A percentile compares a stretch with the other conserved stretches of the same genome.
phyloP scores from a whole-genome alignment of 2,329 filamentous ascomycete genomes.

The Calycina herbarum region DNA sequence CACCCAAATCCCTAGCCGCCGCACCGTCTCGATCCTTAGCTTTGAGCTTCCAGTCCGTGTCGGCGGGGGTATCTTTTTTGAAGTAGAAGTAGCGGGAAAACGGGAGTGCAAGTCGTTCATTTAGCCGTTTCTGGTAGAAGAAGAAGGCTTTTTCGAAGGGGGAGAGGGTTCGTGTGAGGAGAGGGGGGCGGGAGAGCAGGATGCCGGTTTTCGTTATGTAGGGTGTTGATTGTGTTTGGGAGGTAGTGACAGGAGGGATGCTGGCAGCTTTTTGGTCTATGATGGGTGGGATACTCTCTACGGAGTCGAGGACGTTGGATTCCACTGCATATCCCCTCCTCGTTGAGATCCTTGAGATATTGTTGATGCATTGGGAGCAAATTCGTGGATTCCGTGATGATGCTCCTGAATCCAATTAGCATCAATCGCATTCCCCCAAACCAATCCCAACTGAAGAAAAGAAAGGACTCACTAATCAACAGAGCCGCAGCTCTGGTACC shows the following conservation, averaged over 20 bases:
- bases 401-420: conserved; percentile 16
- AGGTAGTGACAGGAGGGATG: conserved; percentile 27
- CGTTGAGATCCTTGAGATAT: conserved; percentile 13
- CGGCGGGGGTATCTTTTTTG: conserved; percentile 81
- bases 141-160: conserved; percentile 91
- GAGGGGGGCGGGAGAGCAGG: conserved; percentile 82
- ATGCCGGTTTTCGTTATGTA: conserved; percentile 63
- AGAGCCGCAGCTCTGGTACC: conserved; percentile 51
- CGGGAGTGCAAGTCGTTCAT: conserved; percentile 84
- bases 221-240: conserved; percentile 20
- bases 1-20: conserved; percentile 79
- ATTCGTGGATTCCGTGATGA: conserved; percentile 32
- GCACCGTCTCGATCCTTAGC: conserved; percentile 70
- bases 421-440: neutral
- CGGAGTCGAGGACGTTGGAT: conserved; percentile 21
- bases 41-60: conserved; percentile 89
- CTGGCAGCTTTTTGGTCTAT: conserved; percentile 41
- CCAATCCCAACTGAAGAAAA: conserved; percentile 16
- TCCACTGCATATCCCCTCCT: conserved; percentile 33
- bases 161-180: conserved; percentile 80
- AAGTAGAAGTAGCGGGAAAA: conserved; percentile 94
- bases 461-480: conserved; percentile 49
- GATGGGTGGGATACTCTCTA: conserved; percentile 1
- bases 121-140: conserved; percentile 96
- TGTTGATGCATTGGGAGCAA: conserved; percentile 28